phyloP scores from a whole-genome alignment of 495 filamentous ascomycete species.

The Lasiosphaeria hispida region DNA sequence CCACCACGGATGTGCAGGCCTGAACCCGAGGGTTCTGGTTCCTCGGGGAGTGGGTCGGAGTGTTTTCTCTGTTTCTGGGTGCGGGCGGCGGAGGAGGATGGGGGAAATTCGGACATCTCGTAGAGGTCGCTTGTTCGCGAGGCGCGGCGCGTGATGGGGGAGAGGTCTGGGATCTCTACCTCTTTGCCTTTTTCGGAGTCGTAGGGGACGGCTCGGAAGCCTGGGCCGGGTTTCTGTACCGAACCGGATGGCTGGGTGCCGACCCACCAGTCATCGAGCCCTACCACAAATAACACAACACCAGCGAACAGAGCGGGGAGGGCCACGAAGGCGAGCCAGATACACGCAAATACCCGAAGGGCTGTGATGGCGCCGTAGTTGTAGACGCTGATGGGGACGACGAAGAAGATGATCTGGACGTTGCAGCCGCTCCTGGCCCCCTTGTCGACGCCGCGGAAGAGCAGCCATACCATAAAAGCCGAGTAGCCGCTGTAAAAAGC shows the following conservation, averaged over 20 bases:
- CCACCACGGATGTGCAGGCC: conserved; percentile 2
- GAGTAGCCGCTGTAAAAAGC: conserved; percentile 13
- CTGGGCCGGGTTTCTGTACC: neutral
- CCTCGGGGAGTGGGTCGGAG: neutral
- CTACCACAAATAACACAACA: neutral
- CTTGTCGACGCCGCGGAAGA: conserved; percentile 13
- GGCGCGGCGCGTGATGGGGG: neutral
- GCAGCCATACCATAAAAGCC: conserved; percentile 15
- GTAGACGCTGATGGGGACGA: conserved; percentile 19
- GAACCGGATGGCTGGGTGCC: neutral
- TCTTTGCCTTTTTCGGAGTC: conserved; percentile 17
- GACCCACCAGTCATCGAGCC: neutral
- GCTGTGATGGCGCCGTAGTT: conserved; percentile 10
- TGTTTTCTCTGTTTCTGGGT: neutral
- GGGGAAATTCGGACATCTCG: conserved; percentile 6
- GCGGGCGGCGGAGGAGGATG: neutral
- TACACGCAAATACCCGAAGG: conserved; percentile 9
- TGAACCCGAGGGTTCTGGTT: neutral
- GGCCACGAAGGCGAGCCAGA: conserved; percentile 10
- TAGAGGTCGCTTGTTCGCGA: conserved; percentile 15
- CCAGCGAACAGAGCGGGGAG: conserved; percentile 1
- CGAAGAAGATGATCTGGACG: conserved; percentile 9
- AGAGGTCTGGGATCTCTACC: neutral
- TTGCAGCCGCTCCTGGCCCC: conserved; percentile 9
- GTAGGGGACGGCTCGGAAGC: conserved; percentile 1